Percentiles rank a stretch among this genome's conserved stretches.
phyloP scores from a whole-genome alignment of 257 asterid genomes.

The Solanum sejunctum region DNA sequence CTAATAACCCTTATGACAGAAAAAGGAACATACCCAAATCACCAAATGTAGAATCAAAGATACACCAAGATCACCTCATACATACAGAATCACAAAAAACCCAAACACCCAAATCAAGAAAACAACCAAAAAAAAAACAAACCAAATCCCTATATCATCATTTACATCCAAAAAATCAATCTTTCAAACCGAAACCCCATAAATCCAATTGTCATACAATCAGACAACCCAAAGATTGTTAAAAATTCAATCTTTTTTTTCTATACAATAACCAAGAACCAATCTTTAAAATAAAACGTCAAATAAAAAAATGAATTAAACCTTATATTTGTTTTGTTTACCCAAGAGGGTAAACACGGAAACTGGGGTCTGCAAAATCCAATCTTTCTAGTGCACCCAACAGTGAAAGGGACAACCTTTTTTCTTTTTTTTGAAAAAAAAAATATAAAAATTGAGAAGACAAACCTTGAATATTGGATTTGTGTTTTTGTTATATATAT shows the following conservation, averaged over 20 bases:
- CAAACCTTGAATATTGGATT: not conserved
- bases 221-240: not conserved
- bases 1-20: not conserved
- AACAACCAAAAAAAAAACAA: not conserved
- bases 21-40: not conserved
- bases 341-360: conserved; percentile 25
- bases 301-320: not conserved
- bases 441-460: not conserved
- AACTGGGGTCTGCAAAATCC: conserved; percentile 22
- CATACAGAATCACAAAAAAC: not conserved
- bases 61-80: conserved; percentile 7
- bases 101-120: conserved; percentile 6
- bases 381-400: conserved; percentile 5
- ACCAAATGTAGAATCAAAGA: conserved; percentile 1
- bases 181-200: not conserved
- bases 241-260: not conserved
- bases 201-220: not conserved
- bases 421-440: not conserved
- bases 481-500: not conserved
- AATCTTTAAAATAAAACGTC: conserved; percentile 2
- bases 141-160: not conserved
- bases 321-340: not conserved
- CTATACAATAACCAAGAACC: not conserved
- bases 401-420: conserved; percentile 7
- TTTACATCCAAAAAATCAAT: not conserved